Evolutionary conservation across 441 rosid species (phyloP).

Genomic region (Macaranga tanarius): DNA sequence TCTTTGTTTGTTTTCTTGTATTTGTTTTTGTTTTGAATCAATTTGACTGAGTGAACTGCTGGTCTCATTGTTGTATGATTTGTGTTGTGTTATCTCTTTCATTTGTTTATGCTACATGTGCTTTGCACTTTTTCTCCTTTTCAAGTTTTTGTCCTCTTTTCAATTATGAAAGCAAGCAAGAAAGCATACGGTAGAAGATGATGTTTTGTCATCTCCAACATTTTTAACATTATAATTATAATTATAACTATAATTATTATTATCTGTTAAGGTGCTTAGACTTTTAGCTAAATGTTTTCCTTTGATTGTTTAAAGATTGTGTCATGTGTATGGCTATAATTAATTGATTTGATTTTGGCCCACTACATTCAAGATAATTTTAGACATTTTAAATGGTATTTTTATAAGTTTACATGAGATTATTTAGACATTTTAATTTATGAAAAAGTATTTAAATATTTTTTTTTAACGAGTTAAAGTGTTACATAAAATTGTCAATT

Average conservation of each 20-base stretch:
- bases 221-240: neutral
- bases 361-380: too few species aligned
- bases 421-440: too few species aligned
- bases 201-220: neutral
- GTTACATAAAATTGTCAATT: too few species aligned
- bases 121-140: neutral
- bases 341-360: neutral
- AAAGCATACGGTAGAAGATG: neutral
- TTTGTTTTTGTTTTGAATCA: neutral
- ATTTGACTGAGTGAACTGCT: neutral
- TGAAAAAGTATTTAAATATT: too few species aligned
- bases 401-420: too few species aligned
- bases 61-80: neutral
- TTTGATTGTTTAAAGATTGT: neutral
- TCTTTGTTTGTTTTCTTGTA: neutral
- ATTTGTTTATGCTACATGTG: neutral
- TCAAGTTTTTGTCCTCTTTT: too few species aligned
- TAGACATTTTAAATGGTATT: too few species aligned
- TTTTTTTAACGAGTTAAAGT: too few species aligned
- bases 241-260: neutral
- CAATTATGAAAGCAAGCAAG: neutral
- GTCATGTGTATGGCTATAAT: neutral
- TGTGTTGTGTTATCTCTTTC: neutral
- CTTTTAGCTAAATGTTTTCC: neutral
- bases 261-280: neutral